These are phyloP conservation scores for Russula foetens DNA, from an alignment of 768 basidiomycete species.

Conservation along the genomic window DNA sequence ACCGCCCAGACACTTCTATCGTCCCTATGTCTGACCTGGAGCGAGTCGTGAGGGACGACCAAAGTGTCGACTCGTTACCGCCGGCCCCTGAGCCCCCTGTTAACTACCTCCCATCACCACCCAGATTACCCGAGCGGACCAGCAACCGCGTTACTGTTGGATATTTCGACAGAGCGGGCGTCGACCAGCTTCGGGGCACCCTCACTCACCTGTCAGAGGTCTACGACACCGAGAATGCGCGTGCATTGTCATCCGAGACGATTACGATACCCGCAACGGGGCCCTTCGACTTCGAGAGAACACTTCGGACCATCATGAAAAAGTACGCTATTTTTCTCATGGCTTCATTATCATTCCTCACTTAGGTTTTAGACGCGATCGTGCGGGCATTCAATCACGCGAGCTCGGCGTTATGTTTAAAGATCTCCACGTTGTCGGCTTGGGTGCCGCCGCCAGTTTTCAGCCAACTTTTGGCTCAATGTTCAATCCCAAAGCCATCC, in stretches of 20 bases:
- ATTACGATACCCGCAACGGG: constrained; percentile 19
- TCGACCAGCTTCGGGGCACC: constrained; percentile 32
- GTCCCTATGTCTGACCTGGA: neutral
- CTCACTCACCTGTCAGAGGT: constrained; percentile 24
- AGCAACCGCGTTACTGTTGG: constrained; percentile 32
- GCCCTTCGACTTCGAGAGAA: constrained; percentile 27
- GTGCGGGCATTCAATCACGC: constrained; percentile 42
- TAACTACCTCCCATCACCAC: neutral
- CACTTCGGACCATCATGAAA: constrained; percentile 21
- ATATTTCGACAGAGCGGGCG: constrained; percentile 48
- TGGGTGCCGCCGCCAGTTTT: constrained; percentile 46
- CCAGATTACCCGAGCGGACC: too few relatives aligned
- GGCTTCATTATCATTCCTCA: neutral
- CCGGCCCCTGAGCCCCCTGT: neutral
- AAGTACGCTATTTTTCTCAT: constrained; percentile 14
- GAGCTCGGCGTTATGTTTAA: constrained; percentile 56
- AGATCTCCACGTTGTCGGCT: constrained; percentile 49
- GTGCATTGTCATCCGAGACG: constrained; percentile 19
- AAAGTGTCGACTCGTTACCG: constrained; percentile 6
- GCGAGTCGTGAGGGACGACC: neutral
- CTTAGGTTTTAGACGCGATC: constrained; percentile 32
- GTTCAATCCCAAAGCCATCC: constrained; percentile 43
- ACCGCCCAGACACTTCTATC: neutral
- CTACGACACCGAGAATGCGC: too few relatives aligned
- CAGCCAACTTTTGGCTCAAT: constrained; percentile 56